Percentiles rank a stretch among this genome's conserved stretches.
phyloP scores from a whole-genome alignment of 352 stramenopile species.

The Phytophthora chlamydospora region DNA sequence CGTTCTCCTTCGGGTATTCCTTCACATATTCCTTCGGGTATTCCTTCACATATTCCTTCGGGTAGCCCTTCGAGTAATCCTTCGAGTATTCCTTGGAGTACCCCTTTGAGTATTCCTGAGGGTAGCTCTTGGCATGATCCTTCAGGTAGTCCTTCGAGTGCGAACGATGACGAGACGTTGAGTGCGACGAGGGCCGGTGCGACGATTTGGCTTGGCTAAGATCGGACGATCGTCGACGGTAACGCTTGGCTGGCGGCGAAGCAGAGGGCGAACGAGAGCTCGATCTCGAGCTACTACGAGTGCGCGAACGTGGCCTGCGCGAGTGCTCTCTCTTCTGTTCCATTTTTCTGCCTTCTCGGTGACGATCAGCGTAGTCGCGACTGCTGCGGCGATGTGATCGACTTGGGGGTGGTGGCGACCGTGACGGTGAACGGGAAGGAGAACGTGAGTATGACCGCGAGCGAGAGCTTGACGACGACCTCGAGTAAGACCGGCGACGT shows the following conservation, averaged over 20 bases:
- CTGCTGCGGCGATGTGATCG: constrained; percentile 29
- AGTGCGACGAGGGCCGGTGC: constrained; percentile 30
- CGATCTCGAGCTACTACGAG: constrained; percentile 46
- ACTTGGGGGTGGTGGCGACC: constrained; percentile 26
- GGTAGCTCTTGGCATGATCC: constrained; percentile 17
- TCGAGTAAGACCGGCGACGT: constrained; percentile 41
- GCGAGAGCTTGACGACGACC: constrained; percentile 46
- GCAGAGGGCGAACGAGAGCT: constrained; percentile 43
- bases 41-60: constrained; percentile 18
- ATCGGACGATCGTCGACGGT: constrained; percentile 36
- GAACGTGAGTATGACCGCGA: constrained; percentile 51
- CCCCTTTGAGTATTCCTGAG: constrained; percentile 13
- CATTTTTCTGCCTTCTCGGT: constrained; percentile 23
- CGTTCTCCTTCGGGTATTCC: constrained; percentile 21
- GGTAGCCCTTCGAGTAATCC: constrained; percentile 15
- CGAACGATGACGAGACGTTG: constrained; percentile 23
- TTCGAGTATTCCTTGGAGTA: constrained; percentile 11
- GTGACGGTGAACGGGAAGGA: constrained; percentile 27
- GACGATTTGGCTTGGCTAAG: constrained; percentile 25
- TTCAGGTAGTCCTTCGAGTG: constrained; percentile 27
- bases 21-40: constrained; percentile 21
- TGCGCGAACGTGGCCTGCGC: constrained; percentile 35
- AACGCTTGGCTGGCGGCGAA: constrained; percentile 32
- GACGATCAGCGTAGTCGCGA: constrained; percentile 27
- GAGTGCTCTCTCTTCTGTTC: constrained; percentile 26